Percentiles rank a stretch among this genome's conserved stretches.
These are phyloP conservation scores for Vitis amurensis DNA, from an alignment of 164 flowering plant species.

Conservation along the genomic window DNA sequence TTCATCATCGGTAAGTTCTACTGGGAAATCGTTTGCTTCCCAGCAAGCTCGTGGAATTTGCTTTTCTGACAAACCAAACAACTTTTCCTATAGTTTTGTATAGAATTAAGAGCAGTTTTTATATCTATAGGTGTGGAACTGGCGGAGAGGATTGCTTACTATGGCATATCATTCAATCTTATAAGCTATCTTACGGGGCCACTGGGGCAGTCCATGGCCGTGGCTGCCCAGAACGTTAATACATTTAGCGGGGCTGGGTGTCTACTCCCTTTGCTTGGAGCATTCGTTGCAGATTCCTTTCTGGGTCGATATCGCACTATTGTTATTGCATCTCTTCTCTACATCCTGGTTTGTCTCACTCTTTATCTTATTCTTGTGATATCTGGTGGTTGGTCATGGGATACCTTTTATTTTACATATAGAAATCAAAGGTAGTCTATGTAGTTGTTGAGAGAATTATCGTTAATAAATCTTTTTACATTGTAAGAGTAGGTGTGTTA, in stretches of 20 bases:
- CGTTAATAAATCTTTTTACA: no score
- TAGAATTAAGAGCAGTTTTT: no score
- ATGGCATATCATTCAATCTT: conserved; percentile 32
- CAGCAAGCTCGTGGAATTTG: no score
- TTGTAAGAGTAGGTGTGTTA: no score
- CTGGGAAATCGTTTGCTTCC: no score
- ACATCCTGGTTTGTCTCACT: conserved; percentile 27
- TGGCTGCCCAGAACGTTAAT: conserved; percentile 44
- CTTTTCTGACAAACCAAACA: no score
- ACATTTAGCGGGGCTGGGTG: conserved; percentile 31
- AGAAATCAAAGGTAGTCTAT: no score
- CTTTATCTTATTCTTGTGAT: no score
- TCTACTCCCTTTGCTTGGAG: conserved; percentile 41
- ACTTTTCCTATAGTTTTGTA: no score
- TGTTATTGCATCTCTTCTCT: conserved; percentile 33
- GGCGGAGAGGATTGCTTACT: conserved; percentile 41
- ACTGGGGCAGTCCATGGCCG: conserved; percentile 38
- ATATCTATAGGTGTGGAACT: conserved; percentile 29
- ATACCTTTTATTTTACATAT: no score
- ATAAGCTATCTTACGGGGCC: conserved; percentile 38
- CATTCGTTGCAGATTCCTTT: conserved; percentile 40
- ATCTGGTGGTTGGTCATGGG: no score
- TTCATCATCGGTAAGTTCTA: conserved; percentile 46
- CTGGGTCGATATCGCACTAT: conserved; percentile 48
- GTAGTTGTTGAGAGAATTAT: no score